Percentiles rank a stretch among this genome's conserved stretches.
These are phyloP conservation scores for Pouteria glomerata DNA, from an alignment of 148 eudicot species.

Conservation along the genomic window DNA sequence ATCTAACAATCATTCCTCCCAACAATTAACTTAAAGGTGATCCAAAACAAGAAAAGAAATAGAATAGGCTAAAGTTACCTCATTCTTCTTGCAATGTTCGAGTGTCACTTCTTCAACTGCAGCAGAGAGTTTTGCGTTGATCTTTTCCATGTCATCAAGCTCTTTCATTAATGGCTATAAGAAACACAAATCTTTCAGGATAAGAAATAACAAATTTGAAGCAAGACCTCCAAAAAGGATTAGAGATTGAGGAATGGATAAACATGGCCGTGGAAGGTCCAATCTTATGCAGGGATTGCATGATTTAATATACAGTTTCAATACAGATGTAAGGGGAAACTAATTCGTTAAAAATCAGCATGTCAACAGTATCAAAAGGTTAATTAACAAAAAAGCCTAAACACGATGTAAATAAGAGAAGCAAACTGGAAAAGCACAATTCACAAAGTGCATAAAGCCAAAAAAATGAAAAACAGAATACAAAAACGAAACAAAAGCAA, in stretches of 20 bases:
- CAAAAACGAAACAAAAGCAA: background rate
- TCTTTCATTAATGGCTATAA: constrained; percentile 62
- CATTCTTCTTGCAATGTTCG: constrained; percentile 86
- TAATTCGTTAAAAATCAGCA: background rate
- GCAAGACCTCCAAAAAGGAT: background rate
- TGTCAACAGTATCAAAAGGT: background rate
- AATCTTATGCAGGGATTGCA: background rate
- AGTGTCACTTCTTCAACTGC: constrained; percentile 89
- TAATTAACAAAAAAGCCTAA: background rate
- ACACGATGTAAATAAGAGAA: background rate
- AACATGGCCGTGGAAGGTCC: background rate
- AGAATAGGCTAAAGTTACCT: constrained; percentile 38
- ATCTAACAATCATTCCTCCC: background rate
- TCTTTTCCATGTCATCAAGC: constrained; percentile 87
- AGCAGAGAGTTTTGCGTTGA: constrained; percentile 71
- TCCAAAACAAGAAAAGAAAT: background rate
- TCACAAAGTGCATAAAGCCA: background rate
- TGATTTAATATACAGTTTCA: background rate
- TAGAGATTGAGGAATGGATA: background rate
- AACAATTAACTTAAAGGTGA: background rate
- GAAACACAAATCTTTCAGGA: background rate
- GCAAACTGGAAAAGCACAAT: background rate
- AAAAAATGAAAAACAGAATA: background rate
- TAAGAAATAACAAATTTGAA: background rate
- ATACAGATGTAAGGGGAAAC: background rate